Conservation (phyloP, 2,329 filamentous ascomycete genomes). For the Rutstroemia sp. region DNA sequence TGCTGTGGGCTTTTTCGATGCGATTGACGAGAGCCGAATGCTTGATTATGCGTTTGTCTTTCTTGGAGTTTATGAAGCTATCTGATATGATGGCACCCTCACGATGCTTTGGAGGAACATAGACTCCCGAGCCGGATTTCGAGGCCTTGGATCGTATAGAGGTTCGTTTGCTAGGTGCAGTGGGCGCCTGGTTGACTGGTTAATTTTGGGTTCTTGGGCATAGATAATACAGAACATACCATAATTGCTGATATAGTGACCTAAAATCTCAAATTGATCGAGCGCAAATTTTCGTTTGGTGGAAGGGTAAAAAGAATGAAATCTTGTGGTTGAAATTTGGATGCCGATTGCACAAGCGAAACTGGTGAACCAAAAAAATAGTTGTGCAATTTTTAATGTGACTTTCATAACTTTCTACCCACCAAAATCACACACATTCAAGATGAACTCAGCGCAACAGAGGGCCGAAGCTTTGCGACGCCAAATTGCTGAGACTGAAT, state of each 20-base stretch:
- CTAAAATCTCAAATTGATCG: too few relatives aligned
- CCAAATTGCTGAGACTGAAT: constrained; percentile 42
- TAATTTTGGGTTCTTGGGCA: constrained; percentile 12
- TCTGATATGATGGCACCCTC: constrained; percentile 44
- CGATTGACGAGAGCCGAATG: constrained; percentile 72
- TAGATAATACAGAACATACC: constrained; percentile 6
- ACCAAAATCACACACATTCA: neutral
- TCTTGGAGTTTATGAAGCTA: constrained; percentile 65
- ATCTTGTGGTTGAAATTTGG: neutral
- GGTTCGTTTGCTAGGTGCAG: constrained; percentile 43
- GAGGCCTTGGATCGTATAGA: constrained; percentile 49
- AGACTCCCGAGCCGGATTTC: constrained; percentile 41
- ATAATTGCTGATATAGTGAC: constrained; percentile 5
- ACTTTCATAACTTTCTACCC: neutral
- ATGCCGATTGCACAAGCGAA: neutral
- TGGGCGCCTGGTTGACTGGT: constrained; percentile 32
- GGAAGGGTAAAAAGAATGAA: neutral
- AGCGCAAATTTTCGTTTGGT: neutral
- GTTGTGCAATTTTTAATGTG: neutral
- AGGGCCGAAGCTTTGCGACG: constrained; percentile 34
- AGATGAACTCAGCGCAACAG: constrained; percentile 33
- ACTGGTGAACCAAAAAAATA: neutral
- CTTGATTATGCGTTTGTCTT: constrained; percentile 76
- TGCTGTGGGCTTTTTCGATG: constrained; percentile 55
- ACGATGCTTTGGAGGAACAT: constrained; percentile 30